Conservation (phyloP, 495 filamentous ascomycete genomes). For the Pyrenopolyporus hunteri region DNA sequence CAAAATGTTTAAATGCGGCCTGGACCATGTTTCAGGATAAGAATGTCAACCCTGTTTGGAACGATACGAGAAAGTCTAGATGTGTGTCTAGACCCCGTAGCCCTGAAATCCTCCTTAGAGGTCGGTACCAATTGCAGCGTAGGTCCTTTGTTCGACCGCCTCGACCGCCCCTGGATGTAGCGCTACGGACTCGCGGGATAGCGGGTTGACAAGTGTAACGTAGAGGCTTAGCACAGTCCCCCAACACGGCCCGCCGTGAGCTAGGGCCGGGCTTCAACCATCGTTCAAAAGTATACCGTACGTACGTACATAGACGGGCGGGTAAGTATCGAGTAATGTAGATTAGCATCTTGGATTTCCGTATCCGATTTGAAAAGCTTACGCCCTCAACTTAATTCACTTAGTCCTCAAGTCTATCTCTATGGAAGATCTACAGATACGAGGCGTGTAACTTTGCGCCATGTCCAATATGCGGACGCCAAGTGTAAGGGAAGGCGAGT, state of each 20-base stretch:
- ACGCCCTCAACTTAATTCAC: conserved; percentile 6
- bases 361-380: conserved; percentile 21
- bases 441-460: conserved; percentile 23
- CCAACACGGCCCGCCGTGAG: conserved; percentile 3
- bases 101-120: conserved; percentile 11
- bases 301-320: not conserved
- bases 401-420: conserved; percentile 18
- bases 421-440: conserved; percentile 23
- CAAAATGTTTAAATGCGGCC: conserved; percentile 21
- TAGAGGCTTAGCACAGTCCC: conserved; percentile 31
- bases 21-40: conserved; percentile 34
- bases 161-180: not conserved
- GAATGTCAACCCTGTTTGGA: conserved; percentile 23
- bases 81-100: conserved; percentile 18
- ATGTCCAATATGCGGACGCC: conserved; percentile 24
- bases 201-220: not conserved
- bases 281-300: not conserved
- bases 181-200: not conserved
- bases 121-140: not conserved
- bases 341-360: not conserved
- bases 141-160: no score
- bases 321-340: no score
- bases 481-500: conserved; percentile 14
- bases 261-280: not conserved
- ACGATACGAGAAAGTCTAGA: conserved; percentile 32